Percentiles rank a stretch among this genome's conserved stretches.
Evolutionary conservation across 2,329 filamentous ascomycete genomes (phyloP).

Genomic region (Cladosporium colombiae): DNA sequence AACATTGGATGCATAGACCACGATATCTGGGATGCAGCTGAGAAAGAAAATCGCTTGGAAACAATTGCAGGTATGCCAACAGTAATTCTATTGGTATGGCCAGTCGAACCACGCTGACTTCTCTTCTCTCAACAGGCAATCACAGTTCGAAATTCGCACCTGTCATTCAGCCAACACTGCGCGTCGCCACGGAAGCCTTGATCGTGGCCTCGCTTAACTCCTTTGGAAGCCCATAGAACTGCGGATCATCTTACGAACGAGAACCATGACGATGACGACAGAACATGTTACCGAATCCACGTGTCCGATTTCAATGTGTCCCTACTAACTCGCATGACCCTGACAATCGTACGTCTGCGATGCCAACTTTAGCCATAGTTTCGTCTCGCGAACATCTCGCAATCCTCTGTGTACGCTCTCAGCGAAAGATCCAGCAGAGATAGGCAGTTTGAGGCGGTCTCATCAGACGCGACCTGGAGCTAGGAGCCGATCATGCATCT

Average conservation of each 20-base stretch:
- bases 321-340: not conserved
- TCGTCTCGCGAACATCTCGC: too few relatives aligned
- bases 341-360: not conserved
- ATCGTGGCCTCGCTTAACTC: constrained; percentile 26
- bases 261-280: not conserved
- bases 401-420: too few relatives aligned
- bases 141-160: constrained; percentile 60
- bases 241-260: not conserved
- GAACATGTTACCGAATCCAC: not conserved
- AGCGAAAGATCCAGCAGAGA: not conserved
- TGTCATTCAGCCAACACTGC: constrained; percentile 57
- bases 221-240: not conserved
- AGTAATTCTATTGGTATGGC: constrained; percentile 33
- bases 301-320: not conserved
- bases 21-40: constrained; percentile 2
- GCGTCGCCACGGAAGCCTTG: constrained; percentile 41
- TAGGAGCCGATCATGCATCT: not conserved
- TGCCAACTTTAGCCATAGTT: not conserved
- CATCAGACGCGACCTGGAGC: not conserved
- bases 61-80: constrained; percentile 44
- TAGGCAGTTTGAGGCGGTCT: not conserved
- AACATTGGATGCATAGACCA: constrained; percentile 53
- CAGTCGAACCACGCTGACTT: not conserved
- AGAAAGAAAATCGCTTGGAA: constrained; percentile 27
- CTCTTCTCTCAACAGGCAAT: constrained; percentile 38